A percentile compares a stretch with the other conserved stretches of the same genome.
Conservation (phyloP, 352 stramenopile species). For the Phytophthora hibernalis region DNA sequence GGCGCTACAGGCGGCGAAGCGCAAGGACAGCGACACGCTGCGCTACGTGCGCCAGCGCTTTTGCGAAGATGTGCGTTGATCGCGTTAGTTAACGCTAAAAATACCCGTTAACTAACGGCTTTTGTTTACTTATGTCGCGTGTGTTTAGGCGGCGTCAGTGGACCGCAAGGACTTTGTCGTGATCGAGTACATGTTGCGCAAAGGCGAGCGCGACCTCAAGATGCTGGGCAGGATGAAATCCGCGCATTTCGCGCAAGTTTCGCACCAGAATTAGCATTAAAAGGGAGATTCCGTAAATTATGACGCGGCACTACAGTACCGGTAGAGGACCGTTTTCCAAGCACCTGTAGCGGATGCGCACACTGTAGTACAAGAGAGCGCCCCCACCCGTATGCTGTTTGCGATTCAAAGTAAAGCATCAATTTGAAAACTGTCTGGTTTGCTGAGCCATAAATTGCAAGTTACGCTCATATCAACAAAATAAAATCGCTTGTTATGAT, state of each 20-base stretch:
- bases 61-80: conserved; percentile 62
- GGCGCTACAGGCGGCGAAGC: conserved; percentile 57
- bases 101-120: background rate
- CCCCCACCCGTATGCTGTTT: no score
- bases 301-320: background rate
- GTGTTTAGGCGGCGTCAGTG: conserved; percentile 53
- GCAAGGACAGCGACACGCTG: conserved; percentile 57
- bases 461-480: no score
- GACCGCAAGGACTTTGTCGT: conserved; percentile 78
- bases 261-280: conserved; percentile 22
- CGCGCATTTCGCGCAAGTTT: conserved; percentile 58
- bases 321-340: background rate
- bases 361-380: no score
- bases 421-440: no score
- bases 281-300: background rate
- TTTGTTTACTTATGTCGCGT: background rate
- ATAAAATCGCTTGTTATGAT: no score
- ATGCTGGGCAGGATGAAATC: conserved; percentile 76
- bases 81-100: background rate
- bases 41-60: conserved; percentile 83
- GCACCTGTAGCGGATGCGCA: no score
- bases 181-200: conserved; percentile 89
- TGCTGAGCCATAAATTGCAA: no score
- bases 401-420: no score
- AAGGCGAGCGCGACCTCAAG: conserved; percentile 85